These are phyloP conservation scores for Gossypioides kirkii DNA, from an alignment of 345 rosid genomes.

Conservation along the genomic window DNA sequence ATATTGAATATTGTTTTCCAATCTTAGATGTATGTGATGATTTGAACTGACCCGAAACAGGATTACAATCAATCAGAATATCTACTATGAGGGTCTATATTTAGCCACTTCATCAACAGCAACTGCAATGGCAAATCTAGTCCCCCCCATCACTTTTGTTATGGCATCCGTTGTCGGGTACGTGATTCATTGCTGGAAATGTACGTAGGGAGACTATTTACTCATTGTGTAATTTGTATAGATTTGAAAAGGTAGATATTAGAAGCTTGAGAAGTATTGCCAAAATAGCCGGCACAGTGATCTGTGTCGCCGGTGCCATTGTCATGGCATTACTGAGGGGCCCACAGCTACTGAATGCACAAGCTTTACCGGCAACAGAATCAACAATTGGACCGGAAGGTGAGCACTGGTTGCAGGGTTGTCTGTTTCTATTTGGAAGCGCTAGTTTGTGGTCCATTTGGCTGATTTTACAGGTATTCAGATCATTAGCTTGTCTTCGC, in stretches of 20 bases:
- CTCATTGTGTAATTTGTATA: constrained; percentile 13
- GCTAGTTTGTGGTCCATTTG: constrained; percentile 66
- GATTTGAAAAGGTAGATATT: constrained; percentile 55
- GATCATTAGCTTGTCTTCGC: background rate
- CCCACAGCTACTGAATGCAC: constrained; percentile 55
- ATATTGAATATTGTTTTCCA: background rate
- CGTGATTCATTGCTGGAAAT: background rate
- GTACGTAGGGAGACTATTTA: background rate
- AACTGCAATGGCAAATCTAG: constrained; percentile 31
- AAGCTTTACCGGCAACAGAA: constrained; percentile 11
- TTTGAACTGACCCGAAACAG: constrained; percentile 13
- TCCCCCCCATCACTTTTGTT: constrained; percentile 39
- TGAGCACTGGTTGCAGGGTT: constrained; percentile 58
- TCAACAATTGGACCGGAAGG: constrained; percentile 20
- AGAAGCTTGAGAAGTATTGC: constrained; percentile 51
- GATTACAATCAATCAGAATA: constrained; percentile 30
- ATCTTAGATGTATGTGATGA: background rate
- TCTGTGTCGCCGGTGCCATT: constrained; percentile 47
- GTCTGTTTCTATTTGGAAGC: constrained; percentile 51
- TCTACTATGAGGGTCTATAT: constrained; percentile 35
- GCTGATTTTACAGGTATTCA: constrained; percentile 65
- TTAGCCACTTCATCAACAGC: constrained; percentile 35
- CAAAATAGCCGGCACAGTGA: constrained; percentile 54
- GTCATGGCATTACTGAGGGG: constrained; percentile 68
- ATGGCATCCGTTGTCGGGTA: constrained; percentile 35